Conservation (phyloP, 2,329 filamentous ascomycete genomes). For the Gaeumannomyces tritici region DNA sequence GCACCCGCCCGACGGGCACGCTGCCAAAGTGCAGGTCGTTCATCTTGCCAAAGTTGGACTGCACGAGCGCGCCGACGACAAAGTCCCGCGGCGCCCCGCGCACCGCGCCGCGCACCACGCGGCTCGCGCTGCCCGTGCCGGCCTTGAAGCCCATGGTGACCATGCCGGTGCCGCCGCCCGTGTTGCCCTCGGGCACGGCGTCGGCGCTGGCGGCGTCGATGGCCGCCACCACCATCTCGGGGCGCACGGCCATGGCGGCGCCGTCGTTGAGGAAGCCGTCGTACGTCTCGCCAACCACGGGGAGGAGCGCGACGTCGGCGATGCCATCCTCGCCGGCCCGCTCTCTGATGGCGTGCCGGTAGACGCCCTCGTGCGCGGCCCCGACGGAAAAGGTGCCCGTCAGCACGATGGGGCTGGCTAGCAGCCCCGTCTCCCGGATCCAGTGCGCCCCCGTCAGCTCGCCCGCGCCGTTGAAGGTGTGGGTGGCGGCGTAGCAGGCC, state of each 20-base stretch:
- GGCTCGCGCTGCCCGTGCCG: conserved; percentile 53
- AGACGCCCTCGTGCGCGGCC: conserved; percentile 47
- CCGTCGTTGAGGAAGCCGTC: conserved; percentile 53
- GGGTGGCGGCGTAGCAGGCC: conserved; percentile 39
- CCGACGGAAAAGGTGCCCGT: conserved; percentile 51
- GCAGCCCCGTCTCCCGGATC: conserved; percentile 50
- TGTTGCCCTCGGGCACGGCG: conserved; percentile 48
- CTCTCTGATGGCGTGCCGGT: conserved; percentile 41
- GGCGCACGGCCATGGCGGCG: conserved; percentile 41
- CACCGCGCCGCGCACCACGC: conserved; percentile 33
- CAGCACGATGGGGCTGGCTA: conserved; percentile 49
- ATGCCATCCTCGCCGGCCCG: conserved; percentile 24
- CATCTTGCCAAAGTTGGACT: conserved; percentile 54
- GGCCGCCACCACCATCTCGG: conserved; percentile 42
- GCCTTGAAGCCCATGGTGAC: conserved; percentile 58
- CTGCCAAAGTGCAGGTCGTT: conserved; percentile 48
- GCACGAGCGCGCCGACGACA: conserved; percentile 52
- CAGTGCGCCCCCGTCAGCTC: conserved; percentile 53
- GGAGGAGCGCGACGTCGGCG: conserved; percentile 43
- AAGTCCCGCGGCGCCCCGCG: conserved; percentile 30
- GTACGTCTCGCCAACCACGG: conserved; percentile 53
- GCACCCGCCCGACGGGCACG: conserved; percentile 49
- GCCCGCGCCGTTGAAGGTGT: conserved; percentile 55
- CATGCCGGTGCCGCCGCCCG: conserved; percentile 61
- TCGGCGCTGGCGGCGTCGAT: conserved; percentile 40